Evolutionary conservation across 2,329 filamentous ascomycete species (phyloP).

Genomic region (Xylaria polymorpha): DNA sequence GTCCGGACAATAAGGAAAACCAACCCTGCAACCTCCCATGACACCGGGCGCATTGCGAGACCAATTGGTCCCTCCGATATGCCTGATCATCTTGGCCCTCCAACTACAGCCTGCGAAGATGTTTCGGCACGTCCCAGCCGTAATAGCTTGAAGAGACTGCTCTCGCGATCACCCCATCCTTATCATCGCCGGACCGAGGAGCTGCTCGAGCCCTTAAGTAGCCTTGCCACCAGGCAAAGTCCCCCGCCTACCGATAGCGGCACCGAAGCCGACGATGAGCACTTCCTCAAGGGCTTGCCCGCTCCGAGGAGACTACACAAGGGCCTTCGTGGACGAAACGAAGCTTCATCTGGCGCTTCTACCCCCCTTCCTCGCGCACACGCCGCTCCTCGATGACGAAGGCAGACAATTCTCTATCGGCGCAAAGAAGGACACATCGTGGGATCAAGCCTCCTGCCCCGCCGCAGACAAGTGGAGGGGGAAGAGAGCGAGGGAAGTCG

Average conservation of each 20-base stretch:
- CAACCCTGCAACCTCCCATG: constrained; percentile 36
- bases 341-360: constrained; percentile 63
- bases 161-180: constrained; percentile 74
- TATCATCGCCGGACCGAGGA: constrained; percentile 71
- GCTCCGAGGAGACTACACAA: constrained; percentile 84
- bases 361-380: constrained; percentile 67
- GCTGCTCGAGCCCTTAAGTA: constrained; percentile 63
- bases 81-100: constrained; percentile 58
- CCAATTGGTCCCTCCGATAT: constrained; percentile 55
- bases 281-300: constrained; percentile 85
- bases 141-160: constrained; percentile 56
- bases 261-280: constrained; percentile 95
- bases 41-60: constrained; percentile 39
- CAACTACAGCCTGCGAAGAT: constrained; percentile 49
- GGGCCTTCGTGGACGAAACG: constrained; percentile 74
- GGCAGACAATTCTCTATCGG: constrained; percentile 40
- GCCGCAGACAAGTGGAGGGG: constrained; percentile 55
- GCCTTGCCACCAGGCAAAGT: constrained; percentile 61
- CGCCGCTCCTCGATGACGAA: constrained; percentile 57
- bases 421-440: constrained; percentile 42
- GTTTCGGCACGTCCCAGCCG: constrained; percentile 49
- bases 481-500: constrained; percentile 62
- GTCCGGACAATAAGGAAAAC: constrained; percentile 10
- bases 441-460: constrained; percentile 41
- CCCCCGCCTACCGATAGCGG: constrained; percentile 84